phyloP scores from a whole-genome alignment of 306 rosid genomes.

The Hylodesmum podocarpum region DNA sequence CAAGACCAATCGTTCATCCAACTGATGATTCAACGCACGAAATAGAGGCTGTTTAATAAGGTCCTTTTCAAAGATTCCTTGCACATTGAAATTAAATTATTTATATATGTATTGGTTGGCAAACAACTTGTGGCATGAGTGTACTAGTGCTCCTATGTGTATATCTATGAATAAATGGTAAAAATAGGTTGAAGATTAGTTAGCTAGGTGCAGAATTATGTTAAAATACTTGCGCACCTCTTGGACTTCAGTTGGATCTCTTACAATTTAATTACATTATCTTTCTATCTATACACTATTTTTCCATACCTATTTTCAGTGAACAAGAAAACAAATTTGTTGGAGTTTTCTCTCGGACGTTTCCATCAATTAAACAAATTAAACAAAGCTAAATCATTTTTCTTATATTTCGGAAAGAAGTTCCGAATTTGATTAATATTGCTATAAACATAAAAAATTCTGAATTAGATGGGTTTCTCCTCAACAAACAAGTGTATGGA shows the following conservation, averaged over 20 bases:
- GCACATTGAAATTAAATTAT: neutral
- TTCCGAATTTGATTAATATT: no score
- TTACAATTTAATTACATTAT: neutral
- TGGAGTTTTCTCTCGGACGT: no score
- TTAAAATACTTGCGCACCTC: neutral
- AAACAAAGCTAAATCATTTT: no score
- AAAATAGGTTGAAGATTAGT: neutral
- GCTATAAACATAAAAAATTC: no score
- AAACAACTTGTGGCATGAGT: neutral
- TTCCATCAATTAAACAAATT: no score
- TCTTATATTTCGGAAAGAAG: no score
- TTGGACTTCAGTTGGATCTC: neutral
- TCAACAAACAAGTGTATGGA: no score
- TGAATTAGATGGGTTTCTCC: no score
- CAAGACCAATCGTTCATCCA: neutral
- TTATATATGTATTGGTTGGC: neutral
- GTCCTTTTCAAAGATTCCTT: neutral
- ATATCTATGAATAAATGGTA: neutral
- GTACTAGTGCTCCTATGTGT: neutral
- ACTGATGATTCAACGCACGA: neutral
- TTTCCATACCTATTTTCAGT: no score
- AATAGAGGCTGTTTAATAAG: neutral
- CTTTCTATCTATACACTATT: no score
- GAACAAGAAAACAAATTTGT: no score
- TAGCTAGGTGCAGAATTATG: neutral